Evolutionary conservation across 768 basidiomycete species (phyloP), one percentile per base, ranked within the genome.

Genomic region (Lactarius tabidus): DNA sequence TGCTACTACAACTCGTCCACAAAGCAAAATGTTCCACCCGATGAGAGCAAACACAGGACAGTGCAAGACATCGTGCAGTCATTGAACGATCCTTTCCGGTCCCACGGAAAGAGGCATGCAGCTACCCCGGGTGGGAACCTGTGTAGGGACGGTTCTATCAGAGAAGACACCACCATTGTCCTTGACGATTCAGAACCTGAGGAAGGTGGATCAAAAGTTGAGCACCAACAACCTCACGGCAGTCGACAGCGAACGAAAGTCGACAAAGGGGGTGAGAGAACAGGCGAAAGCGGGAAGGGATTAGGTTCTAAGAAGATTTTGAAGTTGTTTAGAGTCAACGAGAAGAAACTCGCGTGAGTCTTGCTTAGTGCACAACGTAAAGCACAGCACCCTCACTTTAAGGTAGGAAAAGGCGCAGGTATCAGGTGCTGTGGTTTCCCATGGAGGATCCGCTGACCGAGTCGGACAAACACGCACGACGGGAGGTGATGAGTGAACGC

Each of bases 341-440:
- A 74, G 12, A 73, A 73, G 52, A 69, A 58, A 35, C 68, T 87
- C 18, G 78, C 74, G 87, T 84, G 43, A 71, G 82, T 76, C 51
- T 39, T 5, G 33, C 26, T 4, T 17, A 26, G 48, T 26, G 6
- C 26, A 23, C 12, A 8, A 54, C 28, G 15, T 15, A 28, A 28
- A n/a, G 55, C 14, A 31, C 54, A 64, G 15, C 33, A 6, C 62
- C 55, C 54, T 75, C 55, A 69, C 57, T 70, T 60, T 38, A n/a
- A 35, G 33, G n/a, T 69, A 87, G 86, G 65, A 78, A 75, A 67
- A 72, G 80, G 69, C 77, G 83, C 64, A 80, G 88, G 53, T 94
- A 91, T 72, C 94, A 97, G 73, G 84, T 96, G 20, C 78, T 97
- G 35, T 89, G 86, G 71, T 94, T 95, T 70, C 89, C 91, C 1